Evolutionary conservation across 208 protist genomes (phyloP), one percentile per base, ranked within the genome.

Genomic region (Leishmania gerbilli): DNA sequence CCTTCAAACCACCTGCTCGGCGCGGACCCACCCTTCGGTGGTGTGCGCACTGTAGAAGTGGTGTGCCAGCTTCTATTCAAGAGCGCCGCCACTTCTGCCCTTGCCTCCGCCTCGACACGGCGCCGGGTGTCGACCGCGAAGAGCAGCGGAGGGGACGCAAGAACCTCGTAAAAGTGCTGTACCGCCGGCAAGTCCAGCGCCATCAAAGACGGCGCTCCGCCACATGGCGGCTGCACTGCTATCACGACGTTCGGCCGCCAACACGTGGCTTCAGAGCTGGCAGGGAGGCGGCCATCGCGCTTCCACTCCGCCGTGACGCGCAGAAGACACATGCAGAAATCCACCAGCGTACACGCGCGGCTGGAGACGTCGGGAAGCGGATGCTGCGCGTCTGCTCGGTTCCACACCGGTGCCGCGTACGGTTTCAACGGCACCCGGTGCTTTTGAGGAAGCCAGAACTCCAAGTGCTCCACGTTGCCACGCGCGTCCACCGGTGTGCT

Each of bases 401-500:
- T 79, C 80, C 71, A 84, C 56, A 40, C 56, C 17, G 85, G 78
- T 15, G 47, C 42, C 9, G 87, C 74, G 79, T 92, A 93, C 27
- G 93, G 93, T 17, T 82, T 83, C 86, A 96, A 84, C 5, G 89
- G 86, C 31, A 88, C 81, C 27, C 93, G 87, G 79, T 96, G 91
- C 83, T 93, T 95, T 82, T 88, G 87, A 3, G 91, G 90, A 78
- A 97, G 86, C 94, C 94, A 97, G 81, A 95, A 56, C 78, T 93
- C 89, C 40, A 95, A 77, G 53, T 87, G 74, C 62, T 72, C 76
- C 45, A 80, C 76, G 8, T n/a, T 31, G 51, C 78, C 82, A 24
- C 53, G 62, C 1, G 69, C 76, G 60, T 74, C 68, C 3, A 87
- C 47, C 19, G 42, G 13, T 15, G 81, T 75, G 74, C 81, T 79